A percentile compares a stretch with the other conserved stretches of the same genome.
phyloP scores from a whole-genome alignment of 1,284 basidiomycete genomes.

The Uromyces viciae-fabae region DNA sequence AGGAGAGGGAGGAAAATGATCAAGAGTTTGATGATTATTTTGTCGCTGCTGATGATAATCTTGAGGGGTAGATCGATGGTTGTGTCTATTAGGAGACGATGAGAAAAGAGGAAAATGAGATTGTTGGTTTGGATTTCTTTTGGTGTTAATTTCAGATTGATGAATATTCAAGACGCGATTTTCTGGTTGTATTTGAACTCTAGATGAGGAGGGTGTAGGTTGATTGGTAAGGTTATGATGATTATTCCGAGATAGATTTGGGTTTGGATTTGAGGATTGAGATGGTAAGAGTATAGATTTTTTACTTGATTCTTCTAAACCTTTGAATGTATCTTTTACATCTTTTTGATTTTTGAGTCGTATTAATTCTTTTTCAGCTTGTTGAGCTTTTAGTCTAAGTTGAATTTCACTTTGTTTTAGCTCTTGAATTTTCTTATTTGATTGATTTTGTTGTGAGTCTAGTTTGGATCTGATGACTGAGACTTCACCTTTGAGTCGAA shows the following conservation, averaged over 20 bases:
- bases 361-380: conserved; percentile 2
- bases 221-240: background rate
- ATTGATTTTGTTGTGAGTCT: background rate
- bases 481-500: conserved; percentile 17
- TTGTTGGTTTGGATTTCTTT: background rate
- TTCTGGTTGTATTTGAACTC: background rate
- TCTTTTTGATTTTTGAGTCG: background rate
- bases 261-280: background rate
- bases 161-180: background rate
- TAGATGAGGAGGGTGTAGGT: background rate
- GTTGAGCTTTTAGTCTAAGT: conserved; percentile 13
- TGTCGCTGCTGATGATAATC: background rate
- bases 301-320: conserved; percentile 1
- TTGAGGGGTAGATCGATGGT: background rate
- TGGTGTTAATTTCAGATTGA: background rate
- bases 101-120: too few relatives aligned
- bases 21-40: background rate
- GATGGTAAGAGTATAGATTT: background rate
- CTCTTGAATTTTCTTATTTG: background rate
- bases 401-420: conserved; percentile 2
- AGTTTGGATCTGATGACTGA: conserved; percentile 21
- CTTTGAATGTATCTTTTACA: conserved; percentile 8
- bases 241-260: background rate
- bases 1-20: background rate
- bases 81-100: background rate